Base-by-base conservation (phyloP, 192 early-diverging fungal species). In the Coemansia sp. region DNA sequence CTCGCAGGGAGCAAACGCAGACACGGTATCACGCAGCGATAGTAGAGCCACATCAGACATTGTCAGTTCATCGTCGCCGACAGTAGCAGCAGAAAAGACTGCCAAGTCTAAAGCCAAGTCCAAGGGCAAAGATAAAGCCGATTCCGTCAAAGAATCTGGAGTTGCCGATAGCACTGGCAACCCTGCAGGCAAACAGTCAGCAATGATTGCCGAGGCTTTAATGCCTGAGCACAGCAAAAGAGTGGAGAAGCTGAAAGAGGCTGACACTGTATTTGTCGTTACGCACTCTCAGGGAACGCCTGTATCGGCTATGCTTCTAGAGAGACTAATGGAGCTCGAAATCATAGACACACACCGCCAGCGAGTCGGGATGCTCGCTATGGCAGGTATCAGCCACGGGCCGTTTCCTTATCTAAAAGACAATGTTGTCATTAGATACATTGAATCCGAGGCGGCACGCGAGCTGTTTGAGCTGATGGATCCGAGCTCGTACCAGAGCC, bases 381-480 rank as follows among this genome's bases (percentile, higher is more conserved):
- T 96, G 94, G 95, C 95, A 2, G 93, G 93, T 4, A 93, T 95
- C 25, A 85, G 84, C 11, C 92, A 97, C 64, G 94, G 94, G 1
- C 95, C 94, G 0, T 90, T 93, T 57, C 88, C 93, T 21, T 78
- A 81, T 54, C 73, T 96, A 47, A 89, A 89, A 64, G 85, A 87
- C n/a, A 91, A 82, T 60, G 66, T 92, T 11, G 83, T 95, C 30
- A 85, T 98, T 4, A 88, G 91, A 61, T 91, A 93, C 66, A 86
- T 95, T 64, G 94, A 95, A 61, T 87, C 88, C 0, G 93, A 93
- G 48, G 84, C 93, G 14, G 91, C 94, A 7, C 83, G 90, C 30
- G 93, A 98, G 66, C 71, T 98, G 33, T 98, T 98, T 80, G 91
- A 93, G 47, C 93, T 97, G 61, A 92, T 91, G 84, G 88, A 93